phyloP scores from a whole-genome alignment of 768 basidiomycete species.

The Kwoniella europaea region DNA sequence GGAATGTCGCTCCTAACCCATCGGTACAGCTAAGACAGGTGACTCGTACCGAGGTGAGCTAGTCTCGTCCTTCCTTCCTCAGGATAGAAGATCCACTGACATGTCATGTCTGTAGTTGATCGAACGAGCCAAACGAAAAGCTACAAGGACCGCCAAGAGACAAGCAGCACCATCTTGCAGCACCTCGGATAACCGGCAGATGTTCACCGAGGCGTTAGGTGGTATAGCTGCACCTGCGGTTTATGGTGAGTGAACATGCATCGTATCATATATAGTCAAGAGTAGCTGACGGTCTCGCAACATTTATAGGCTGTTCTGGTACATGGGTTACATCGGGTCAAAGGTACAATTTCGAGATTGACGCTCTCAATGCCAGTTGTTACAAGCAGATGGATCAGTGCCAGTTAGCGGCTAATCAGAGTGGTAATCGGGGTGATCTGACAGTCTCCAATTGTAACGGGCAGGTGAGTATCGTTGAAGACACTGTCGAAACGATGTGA shows the following conservation, averaged over 20 bases:
- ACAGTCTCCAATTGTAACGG: background rate
- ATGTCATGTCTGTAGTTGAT: background rate
- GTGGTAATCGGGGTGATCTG: background rate
- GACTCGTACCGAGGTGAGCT: background rate
- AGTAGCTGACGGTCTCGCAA: background rate
- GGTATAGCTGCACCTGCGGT: background rate
- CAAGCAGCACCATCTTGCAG: background rate
- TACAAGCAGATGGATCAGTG: background rate
- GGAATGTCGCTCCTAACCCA: no score
- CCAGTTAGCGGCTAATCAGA: background rate
- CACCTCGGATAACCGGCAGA: background rate
- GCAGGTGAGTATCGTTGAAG: background rate
- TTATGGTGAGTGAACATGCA: background rate
- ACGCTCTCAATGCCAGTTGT: background rate
- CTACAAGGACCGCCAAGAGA: background rate
- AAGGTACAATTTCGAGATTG: background rate
- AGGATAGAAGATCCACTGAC: background rate
- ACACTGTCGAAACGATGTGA: background rate
- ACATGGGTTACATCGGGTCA: background rate
- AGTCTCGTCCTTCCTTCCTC: background rate
- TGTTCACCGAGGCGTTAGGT: background rate
- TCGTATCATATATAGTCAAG: background rate
- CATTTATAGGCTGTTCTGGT: background rate
- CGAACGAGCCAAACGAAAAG: background rate
- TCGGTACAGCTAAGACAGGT: background rate